Percentiles rank a stretch among this genome's conserved stretches.
Conservation (phyloP, 1,284 basidiomycete species). For the Pseudozyma tsukubaensis region DNA sequence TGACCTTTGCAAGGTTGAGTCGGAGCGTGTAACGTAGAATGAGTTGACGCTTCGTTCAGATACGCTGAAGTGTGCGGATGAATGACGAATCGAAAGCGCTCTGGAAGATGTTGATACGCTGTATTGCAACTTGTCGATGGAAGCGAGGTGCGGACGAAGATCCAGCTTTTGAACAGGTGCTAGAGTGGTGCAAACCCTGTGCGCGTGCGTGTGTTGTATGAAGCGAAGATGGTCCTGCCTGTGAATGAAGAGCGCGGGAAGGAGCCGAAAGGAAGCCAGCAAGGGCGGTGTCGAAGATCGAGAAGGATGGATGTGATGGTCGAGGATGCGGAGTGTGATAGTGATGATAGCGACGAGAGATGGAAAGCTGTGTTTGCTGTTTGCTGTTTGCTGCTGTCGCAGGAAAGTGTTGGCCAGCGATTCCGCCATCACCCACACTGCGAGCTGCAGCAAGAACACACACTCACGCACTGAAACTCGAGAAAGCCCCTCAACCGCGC, state of each 20-base stretch:
- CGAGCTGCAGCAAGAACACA: slow-evolving; percentile 1
- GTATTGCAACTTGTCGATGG: not conserved
- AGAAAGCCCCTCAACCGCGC: not conserved
- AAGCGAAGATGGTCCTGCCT: not conserved
- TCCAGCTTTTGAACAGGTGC: not conserved
- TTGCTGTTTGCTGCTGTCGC: not conserved
- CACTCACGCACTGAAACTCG: not conserved
- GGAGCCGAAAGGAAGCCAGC: not conserved
- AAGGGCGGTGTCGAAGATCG: not conserved
- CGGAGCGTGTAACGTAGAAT: too few species aligned
- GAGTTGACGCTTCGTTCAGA: too few species aligned
- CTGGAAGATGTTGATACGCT: not conserved
- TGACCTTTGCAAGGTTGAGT: too few species aligned
- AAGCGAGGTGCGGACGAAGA: not conserved
- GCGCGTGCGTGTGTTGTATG: not conserved
- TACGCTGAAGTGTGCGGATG: too few species aligned
- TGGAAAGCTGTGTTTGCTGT: not conserved
- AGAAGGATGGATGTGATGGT: not conserved
- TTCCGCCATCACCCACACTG: not conserved
- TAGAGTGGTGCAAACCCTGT: not conserved
- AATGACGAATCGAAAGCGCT: not conserved
- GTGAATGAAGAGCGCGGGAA: not conserved
- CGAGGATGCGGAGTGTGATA: not conserved
- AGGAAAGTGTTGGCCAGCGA: not conserved
- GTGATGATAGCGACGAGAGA: not conserved